Conservation (phyloP, 148 eudicot species). For the Rhododendron molle region DNA sequence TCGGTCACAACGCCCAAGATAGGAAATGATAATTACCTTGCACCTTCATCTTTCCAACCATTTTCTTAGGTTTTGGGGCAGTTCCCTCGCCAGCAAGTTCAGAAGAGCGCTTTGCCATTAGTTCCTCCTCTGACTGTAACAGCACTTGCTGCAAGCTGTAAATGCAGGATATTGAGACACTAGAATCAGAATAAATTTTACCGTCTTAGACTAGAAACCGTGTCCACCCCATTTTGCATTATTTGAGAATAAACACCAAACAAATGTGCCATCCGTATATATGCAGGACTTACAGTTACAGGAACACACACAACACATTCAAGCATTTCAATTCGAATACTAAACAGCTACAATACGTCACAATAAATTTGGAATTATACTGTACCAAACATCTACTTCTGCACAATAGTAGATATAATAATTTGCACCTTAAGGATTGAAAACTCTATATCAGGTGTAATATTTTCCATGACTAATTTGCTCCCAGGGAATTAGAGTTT, state of each 20-base stretch:
- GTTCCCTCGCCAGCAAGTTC: constrained; percentile 53
- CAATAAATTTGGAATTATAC: neutral
- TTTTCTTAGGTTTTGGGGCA: constrained; percentile 73
- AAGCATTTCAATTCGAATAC: neutral
- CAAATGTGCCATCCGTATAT: neutral
- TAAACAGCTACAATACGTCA: neutral
- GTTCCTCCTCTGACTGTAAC: constrained; percentile 82
- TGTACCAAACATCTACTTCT: neutral
- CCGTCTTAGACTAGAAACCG: neutral
- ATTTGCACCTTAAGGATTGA: neutral
- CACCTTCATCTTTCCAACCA: constrained; percentile 89
- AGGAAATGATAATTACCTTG: constrained; percentile 52
- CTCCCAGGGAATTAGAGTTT: neutral
- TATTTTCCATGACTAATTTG: neutral
- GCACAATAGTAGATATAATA: neutral
- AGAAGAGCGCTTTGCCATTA: constrained; percentile 54
- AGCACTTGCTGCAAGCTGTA: constrained; percentile 67
- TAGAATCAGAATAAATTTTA: neutral
- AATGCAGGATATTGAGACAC: neutral
- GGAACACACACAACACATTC: neutral
- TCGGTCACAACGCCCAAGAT: neutral
- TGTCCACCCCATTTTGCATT: neutral
- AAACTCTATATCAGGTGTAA: neutral
- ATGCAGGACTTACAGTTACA: neutral
- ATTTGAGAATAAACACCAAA: neutral